A percentile compares a stretch with the other conserved stretches of the same genome.
Evolutionary conservation across 2,329 filamentous ascomycete species (phyloP).

Genomic region (Endoconidiophora laricicola): DNA sequence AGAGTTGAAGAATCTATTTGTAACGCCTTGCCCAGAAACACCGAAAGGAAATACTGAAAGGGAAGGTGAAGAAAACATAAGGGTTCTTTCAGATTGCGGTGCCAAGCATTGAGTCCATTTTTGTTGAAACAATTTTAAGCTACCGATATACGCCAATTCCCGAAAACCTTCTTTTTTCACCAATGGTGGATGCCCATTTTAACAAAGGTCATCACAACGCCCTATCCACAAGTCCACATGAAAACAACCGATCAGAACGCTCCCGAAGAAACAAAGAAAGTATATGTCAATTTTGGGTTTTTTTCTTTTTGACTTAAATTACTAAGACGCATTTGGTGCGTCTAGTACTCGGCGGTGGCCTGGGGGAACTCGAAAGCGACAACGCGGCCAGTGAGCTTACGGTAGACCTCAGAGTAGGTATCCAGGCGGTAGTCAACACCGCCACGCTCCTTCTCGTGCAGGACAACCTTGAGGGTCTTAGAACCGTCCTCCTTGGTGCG

Average conservation of each 20-base stretch:
- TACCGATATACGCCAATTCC: slow-evolving; percentile 12
- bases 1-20: no score
- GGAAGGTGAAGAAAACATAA: slow-evolving; percentile 15
- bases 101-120: slow-evolving; percentile 12
- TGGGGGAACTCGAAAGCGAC: slow-evolving; percentile 99
- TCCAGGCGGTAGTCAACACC: slow-evolving; percentile 99
- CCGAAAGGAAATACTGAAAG: slow-evolving; percentile 3
- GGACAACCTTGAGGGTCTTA: slow-evolving; percentile 97
- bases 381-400: slow-evolving; percentile 85
- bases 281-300: slow-evolving; percentile 1
- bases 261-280: slow-evolving; percentile 7
- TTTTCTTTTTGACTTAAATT: slow-evolving; percentile 8
- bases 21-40: no score
- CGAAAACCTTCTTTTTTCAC: not conserved
- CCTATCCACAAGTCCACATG: slow-evolving; percentile 1
- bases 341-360: slow-evolving; percentile 66
- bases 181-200: slow-evolving; percentile 2
- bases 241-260: slow-evolving; percentile 4
- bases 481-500: slow-evolving; percentile 97
- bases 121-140: slow-evolving; percentile 8
- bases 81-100: slow-evolving; percentile 14
- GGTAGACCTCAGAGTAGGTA: slow-evolving; percentile 99
- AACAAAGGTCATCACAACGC: not conserved
- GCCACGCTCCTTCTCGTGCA: slow-evolving; percentile 99
- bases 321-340: slow-evolving; percentile 4